Evolutionary conservation across 805 yeast genomes (phyloP).

Genomic region (Dipodascus albidus): DNA sequence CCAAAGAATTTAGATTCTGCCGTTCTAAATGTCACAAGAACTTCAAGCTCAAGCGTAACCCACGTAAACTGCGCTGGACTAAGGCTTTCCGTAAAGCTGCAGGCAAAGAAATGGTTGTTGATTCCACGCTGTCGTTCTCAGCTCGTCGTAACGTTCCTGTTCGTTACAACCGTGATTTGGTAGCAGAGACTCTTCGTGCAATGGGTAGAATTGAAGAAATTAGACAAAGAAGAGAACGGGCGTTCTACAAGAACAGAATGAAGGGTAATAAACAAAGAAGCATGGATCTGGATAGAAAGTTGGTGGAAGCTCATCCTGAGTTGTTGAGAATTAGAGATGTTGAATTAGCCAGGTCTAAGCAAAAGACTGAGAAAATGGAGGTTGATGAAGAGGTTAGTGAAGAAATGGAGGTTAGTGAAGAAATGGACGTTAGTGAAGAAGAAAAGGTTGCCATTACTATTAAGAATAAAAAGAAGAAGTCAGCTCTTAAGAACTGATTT

Average conservation of each 20-base stretch:
- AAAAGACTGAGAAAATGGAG: constrained; percentile 32
- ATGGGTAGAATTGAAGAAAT: constrained; percentile 95
- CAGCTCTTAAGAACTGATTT: background rate
- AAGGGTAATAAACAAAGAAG: constrained; percentile 88
- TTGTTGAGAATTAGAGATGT: constrained; percentile 87
- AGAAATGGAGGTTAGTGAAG: constrained; percentile 33
- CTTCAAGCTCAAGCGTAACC: constrained; percentile 96
- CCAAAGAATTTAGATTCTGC: constrained; percentile 94
- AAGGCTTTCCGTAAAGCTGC: constrained; percentile 99
- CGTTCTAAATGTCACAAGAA: constrained; percentile 96
- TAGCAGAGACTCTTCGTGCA: constrained; percentile 85
- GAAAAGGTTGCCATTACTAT: constrained; percentile 39
- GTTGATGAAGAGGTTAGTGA: constrained; percentile 38
- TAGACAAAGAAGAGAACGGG: constrained; percentile 91
- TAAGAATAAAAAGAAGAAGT: constrained; percentile 47
- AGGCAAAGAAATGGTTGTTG: constrained; percentile 96
- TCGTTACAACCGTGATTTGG: constrained; percentile 92
- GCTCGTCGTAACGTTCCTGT: constrained; percentile 97
- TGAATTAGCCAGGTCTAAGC: constrained; percentile 68
- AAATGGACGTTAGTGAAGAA: constrained; percentile 10
- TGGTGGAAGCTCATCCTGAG: constrained; percentile 83
- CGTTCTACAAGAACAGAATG: constrained; percentile 99
- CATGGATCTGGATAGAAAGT: constrained; percentile 73
- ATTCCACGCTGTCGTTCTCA: constrained; percentile 90
- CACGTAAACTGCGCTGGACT: constrained; percentile 96